These are phyloP conservation scores for Penicillium lividum DNA, from an alignment of 495 filamentous ascomycete genomes.

Conservation along the genomic window DNA sequence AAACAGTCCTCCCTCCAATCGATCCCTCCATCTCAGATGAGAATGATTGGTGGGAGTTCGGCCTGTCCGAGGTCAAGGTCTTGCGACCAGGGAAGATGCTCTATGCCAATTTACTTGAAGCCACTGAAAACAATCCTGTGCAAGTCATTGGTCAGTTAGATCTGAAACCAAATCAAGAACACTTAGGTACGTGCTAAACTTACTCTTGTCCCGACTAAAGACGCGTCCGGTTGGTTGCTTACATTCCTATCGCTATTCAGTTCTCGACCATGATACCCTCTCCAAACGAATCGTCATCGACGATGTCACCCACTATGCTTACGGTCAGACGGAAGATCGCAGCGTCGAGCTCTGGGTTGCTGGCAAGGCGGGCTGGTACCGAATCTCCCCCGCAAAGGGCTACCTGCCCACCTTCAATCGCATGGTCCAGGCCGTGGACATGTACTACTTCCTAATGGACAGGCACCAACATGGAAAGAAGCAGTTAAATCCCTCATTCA, in stretches of 20 bases:
- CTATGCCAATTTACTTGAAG: slow-evolving; percentile 54
- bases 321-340: slow-evolving; percentile 63
- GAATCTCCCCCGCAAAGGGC: slow-evolving; percentile 60
- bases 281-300: slow-evolving; percentile 63
- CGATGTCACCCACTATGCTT: slow-evolving; percentile 65
- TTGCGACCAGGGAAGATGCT: slow-evolving; percentile 49
- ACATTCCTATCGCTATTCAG: slow-evolving; percentile 29
- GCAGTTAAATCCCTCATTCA: slow-evolving; percentile 40
- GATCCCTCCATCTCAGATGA: slow-evolving; percentile 54
- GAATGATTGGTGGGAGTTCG: slow-evolving; percentile 62
- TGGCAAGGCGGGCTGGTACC: slow-evolving; percentile 78
- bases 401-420: slow-evolving; percentile 64
- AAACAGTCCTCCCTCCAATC: slow-evolving; percentile 54
- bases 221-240: slow-evolving; percentile 28
- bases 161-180: slow-evolving; percentile 45
- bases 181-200: slow-evolving; percentile 36
- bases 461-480: slow-evolving; percentile 40
- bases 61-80: slow-evolving; percentile 54
- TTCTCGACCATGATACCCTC: slow-evolving; percentile 47
- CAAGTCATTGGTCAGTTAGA: slow-evolving; percentile 56
- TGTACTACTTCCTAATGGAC: slow-evolving; percentile 70
- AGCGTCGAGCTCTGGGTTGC: slow-evolving; percentile 71
- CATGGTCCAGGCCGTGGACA: slow-evolving; percentile 67
- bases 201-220: slow-evolving; percentile 10
- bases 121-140: slow-evolving; percentile 53